phyloP scores from a whole-genome alignment of 2,329 filamentous ascomycete genomes.

The Periconia sp. region DNA sequence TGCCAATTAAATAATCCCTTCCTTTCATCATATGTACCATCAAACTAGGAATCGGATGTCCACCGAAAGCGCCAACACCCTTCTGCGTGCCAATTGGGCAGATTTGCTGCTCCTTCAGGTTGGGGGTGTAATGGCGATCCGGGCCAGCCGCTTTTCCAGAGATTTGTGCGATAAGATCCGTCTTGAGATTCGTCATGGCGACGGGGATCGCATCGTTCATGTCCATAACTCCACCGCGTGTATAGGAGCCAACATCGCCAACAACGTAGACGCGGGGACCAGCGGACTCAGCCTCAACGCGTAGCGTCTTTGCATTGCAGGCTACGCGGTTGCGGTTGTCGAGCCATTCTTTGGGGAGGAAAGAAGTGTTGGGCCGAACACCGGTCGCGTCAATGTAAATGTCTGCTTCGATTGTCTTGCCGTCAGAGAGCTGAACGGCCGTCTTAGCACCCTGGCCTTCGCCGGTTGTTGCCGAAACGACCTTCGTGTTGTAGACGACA shows the following conservation, averaged over 20 bases:
- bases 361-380: slow-evolving; percentile 59
- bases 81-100: slow-evolving; percentile 44
- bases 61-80: slow-evolving; percentile 46
- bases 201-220: slow-evolving; percentile 50
- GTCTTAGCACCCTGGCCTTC: slow-evolving; percentile 50
- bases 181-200: slow-evolving; percentile 53
- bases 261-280: slow-evolving; percentile 55
- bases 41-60: slow-evolving; percentile 45
- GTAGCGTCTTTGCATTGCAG: slow-evolving; percentile 55
- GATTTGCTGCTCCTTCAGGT: slow-evolving; percentile 43
- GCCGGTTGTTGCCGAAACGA: slow-evolving; percentile 33
- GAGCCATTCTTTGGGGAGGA: slow-evolving; percentile 58
- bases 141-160: slow-evolving; percentile 28
- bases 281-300: slow-evolving; percentile 51
- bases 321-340: slow-evolving; percentile 57
- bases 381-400: slow-evolving; percentile 63
- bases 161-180: slow-evolving; percentile 50
- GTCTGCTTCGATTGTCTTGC: slow-evolving; percentile 57
- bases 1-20: slow-evolving; percentile 46
- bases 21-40: slow-evolving; percentile 54
- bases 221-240: slow-evolving; percentile 53
- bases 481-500: slow-evolving; percentile 49
- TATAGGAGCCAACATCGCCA: slow-evolving; percentile 56
- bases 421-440: slow-evolving; percentile 51
- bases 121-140: slow-evolving; percentile 40